Evolutionary conservation across 1,139 yeast genomes (phyloP).

Genomic region (Suhomyces chickasaworum): DNA sequence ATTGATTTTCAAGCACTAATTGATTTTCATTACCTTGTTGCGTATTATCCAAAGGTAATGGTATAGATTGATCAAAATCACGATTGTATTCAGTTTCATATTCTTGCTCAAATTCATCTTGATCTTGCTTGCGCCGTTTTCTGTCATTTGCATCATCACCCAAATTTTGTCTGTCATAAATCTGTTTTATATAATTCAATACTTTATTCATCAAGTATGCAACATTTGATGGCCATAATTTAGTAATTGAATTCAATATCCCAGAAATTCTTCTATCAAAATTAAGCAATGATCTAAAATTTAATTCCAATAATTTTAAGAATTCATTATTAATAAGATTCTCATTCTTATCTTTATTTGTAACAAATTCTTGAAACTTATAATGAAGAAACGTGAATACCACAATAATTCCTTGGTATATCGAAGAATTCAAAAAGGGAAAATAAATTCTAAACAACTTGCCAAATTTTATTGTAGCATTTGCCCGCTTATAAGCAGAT

Average conservation of each 20-base stretch:
- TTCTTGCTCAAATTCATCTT: conserved; percentile 1
- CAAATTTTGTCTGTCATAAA: conserved; percentile 27
- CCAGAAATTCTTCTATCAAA: conserved; percentile 29
- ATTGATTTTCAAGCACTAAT: conserved; percentile 3
- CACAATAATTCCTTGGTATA: conserved; percentile 55
- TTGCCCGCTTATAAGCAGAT: conserved; percentile 8
- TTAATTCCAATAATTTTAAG: conserved; percentile 28
- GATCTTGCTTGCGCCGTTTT: conserved; percentile 7
- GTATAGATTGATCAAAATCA: conserved; percentile 5
- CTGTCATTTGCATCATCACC: conserved; percentile 3
- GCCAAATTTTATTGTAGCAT: conserved; percentile 29
- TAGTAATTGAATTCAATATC: conserved; percentile 23
- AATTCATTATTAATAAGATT: conserved; percentile 22
- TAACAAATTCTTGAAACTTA: conserved; percentile 39
- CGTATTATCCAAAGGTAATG: background rate
- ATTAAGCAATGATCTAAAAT: conserved; percentile 26
- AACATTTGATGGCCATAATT: conserved; percentile 44
- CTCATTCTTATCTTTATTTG: conserved; percentile 18
- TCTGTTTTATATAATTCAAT: conserved; percentile 31
- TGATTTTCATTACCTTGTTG: conserved; percentile 2
- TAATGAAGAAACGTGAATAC: conserved; percentile 51
- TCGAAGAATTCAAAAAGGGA: conserved; percentile 52
- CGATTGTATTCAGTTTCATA: background rate
- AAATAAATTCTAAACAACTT: conserved; percentile 38
- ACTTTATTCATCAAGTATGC: conserved; percentile 37